phyloP scores from a whole-genome alignment of 1,139 yeast species.

The Yamadazyma triangularis region DNA sequence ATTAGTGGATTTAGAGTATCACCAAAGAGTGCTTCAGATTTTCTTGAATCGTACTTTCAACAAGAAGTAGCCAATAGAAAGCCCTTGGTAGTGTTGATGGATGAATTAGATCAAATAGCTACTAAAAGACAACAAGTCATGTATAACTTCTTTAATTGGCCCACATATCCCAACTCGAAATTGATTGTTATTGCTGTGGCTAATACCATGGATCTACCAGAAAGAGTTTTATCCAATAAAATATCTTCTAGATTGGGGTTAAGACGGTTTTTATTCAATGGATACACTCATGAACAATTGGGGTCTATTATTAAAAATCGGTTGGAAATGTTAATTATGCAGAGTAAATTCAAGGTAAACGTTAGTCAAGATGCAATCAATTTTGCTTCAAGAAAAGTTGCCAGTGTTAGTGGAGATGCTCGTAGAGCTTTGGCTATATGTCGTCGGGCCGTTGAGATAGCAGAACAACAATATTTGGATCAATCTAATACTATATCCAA shows the following conservation, averaged over 20 bases:
- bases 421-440: slow-evolving; percentile 87
- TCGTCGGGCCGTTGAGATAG: slow-evolving; percentile 85
- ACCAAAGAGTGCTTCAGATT: slow-evolving; percentile 54
- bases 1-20: slow-evolving; percentile 61
- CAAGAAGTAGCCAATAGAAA: slow-evolving; percentile 22
- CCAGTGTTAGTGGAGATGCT: slow-evolving; percentile 97
- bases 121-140: slow-evolving; percentile 81
- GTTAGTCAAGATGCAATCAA: slow-evolving; percentile 78
- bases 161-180: slow-evolving; percentile 74
- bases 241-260: slow-evolving; percentile 89
- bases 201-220: slow-evolving; percentile 96
- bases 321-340: slow-evolving; percentile 50
- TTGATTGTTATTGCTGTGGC: slow-evolving; percentile 90
- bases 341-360: slow-evolving; percentile 31
- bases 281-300: slow-evolving; percentile 79
- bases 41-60: slow-evolving; percentile 36
- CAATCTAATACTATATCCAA: slow-evolving; percentile 13
- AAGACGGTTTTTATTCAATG: slow-evolving; percentile 81
- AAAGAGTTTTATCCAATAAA: slow-evolving; percentile 79
- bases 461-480: slow-evolving; percentile 49
- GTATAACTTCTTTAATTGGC: slow-evolving; percentile 98
- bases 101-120: slow-evolving; percentile 90
- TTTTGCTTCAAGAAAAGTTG: slow-evolving; percentile 90
- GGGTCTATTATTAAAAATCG: slow-evolving; percentile 71
- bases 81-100: slow-evolving; percentile 77